Evolutionary conservation across 73 alveolate genomes (phyloP).

Genomic region (Paramecium primaurelia): DNA sequence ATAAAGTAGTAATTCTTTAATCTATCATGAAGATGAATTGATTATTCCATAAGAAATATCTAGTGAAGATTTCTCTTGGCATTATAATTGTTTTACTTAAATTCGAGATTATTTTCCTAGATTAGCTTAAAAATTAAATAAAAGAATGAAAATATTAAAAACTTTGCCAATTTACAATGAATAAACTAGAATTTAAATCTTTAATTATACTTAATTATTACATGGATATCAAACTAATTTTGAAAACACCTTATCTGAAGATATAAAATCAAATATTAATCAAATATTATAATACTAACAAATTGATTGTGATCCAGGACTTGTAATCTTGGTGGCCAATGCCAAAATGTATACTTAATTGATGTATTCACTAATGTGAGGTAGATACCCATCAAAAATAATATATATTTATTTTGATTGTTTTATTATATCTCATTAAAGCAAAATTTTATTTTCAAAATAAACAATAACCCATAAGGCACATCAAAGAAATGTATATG

Average conservation of each 20-base stretch:
- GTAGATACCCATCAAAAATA: neutral
- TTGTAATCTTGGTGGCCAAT: neutral
- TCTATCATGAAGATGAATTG: neutral
- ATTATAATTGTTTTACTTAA: neutral
- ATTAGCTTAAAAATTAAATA: neutral
- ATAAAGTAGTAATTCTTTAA: neutral
- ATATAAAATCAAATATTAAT: neutral
- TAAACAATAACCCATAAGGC: neutral
- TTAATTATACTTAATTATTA: neutral
- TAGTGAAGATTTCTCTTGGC: neutral
- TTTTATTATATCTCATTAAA: neutral
- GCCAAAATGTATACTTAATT: neutral
- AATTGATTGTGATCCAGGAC: neutral
- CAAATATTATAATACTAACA: neutral
- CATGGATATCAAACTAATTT: neutral
- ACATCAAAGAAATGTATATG: neutral
- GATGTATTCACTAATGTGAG: slow-evolving; percentile 3
- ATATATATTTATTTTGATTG: neutral
- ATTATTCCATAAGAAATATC: neutral
- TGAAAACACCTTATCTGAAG: neutral
- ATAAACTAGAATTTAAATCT: neutral
- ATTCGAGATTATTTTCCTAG: neutral
- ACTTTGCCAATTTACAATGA: neutral
- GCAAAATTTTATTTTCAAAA: neutral
- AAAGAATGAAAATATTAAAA: neutral